phyloP scores from a whole-genome alignment of 1,284 basidiomycete genomes.

The Fistulinella cinereoalba region DNA sequence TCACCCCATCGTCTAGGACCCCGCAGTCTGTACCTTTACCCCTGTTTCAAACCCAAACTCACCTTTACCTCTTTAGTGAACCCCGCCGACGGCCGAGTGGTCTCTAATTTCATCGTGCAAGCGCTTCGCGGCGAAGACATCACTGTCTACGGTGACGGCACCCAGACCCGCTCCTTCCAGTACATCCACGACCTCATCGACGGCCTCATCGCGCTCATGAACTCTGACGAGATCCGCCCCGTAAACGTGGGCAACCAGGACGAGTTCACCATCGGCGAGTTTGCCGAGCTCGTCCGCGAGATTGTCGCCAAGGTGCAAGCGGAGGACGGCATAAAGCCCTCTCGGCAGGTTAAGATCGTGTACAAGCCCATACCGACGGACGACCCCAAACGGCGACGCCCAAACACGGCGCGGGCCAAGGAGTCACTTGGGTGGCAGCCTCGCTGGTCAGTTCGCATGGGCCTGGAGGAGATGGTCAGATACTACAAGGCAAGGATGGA shows the following conservation, averaged over 20 bases:
- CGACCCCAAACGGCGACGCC: conserved; percentile 91
- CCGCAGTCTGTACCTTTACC: conserved; percentile 41
- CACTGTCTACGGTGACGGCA: conserved; percentile 96
- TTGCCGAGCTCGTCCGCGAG: conserved; percentile 84
- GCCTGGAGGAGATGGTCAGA: conserved; percentile 90
- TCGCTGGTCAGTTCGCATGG: conserved; percentile 87
- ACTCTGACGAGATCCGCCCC: conserved; percentile 84
- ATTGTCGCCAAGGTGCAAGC: conserved; percentile 87
- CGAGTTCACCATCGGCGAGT: conserved; percentile 93
- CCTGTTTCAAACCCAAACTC: conserved; percentile 1
- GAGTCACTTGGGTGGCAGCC: conserved; percentile 88
- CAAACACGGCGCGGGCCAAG: conserved; percentile 90
- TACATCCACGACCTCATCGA: conserved; percentile 84
- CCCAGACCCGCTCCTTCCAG: conserved; percentile 95
- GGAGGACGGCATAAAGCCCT: conserved; percentile 65
- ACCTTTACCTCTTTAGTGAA: conserved; percentile 78
- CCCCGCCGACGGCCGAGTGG: conserved; percentile 93
- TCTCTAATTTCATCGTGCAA: conserved; percentile 98
- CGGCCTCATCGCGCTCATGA: conserved; percentile 89
- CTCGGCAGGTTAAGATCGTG: conserved; percentile 67
- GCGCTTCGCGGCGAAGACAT: conserved; percentile 94
- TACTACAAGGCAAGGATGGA: conserved; percentile 88
- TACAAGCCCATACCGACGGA: conserved; percentile 88
- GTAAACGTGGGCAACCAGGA: conserved; percentile 94
- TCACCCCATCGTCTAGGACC: conserved; percentile 35